Conservation (phyloP, 345 rosid species). For the Excoecaria agallocha region DNA sequence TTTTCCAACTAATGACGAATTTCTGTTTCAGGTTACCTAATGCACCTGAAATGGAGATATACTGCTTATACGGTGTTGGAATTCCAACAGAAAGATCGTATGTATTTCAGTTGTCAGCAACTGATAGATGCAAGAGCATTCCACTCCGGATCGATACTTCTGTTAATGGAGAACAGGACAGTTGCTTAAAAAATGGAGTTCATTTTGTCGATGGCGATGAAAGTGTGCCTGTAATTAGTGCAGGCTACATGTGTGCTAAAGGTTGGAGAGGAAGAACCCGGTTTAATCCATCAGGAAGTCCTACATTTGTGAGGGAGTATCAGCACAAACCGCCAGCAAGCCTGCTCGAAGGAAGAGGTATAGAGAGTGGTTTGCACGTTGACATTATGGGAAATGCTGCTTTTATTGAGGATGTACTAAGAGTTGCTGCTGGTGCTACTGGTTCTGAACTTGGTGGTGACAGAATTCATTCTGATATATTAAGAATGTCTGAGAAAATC, state of each 20-base stretch:
- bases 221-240: slow-evolving; percentile 58
- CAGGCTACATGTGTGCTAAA: slow-evolving; percentile 73
- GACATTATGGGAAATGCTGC: slow-evolving; percentile 71
- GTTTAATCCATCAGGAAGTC: slow-evolving; percentile 62
- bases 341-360: slow-evolving; percentile 56
- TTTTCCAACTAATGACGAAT: not conserved
- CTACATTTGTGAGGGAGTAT: slow-evolving; percentile 50
- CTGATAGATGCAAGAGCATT: slow-evolving; percentile 52
- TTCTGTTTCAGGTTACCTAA: slow-evolving; percentile 52
- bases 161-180: slow-evolving; percentile 36
- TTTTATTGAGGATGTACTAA: slow-evolving; percentile 59
- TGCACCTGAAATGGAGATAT: slow-evolving; percentile 72
- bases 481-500: slow-evolving; percentile 49
- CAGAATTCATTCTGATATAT: slow-evolving; percentile 47
- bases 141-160: slow-evolving; percentile 61
- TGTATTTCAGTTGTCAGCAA: slow-evolving; percentile 49
- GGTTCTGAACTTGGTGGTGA: slow-evolving; percentile 64
- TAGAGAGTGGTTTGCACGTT: slow-evolving; percentile 58
- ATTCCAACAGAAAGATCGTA: slow-evolving; percentile 70
- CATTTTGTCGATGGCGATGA: slow-evolving; percentile 55
- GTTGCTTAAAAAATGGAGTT: slow-evolving; percentile 55
- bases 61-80: slow-evolving; percentile 66
- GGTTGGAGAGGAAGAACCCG: slow-evolving; percentile 72
- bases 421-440: slow-evolving; percentile 58
- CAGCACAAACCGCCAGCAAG: slow-evolving; percentile 51